Evolutionary conservation across 225 moss, liverwort and hornwort genomes (phyloP), one percentile per base, ranked within the genome.

Genomic region (Polytrichum commune): DNA sequence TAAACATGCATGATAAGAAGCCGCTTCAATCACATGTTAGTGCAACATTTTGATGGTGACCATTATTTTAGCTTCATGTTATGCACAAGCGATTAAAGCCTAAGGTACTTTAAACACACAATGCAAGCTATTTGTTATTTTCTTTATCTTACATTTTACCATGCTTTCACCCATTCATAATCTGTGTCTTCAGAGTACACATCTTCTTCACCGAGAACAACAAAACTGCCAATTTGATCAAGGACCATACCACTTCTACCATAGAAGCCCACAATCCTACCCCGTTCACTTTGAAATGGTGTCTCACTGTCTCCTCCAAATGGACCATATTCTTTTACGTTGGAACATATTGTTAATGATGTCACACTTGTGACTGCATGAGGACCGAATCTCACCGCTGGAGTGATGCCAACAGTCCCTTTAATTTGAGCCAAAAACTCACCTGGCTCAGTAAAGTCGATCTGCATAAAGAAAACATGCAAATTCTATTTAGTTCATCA

Each of bases 251-350:
- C 69, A 55, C n/a, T 18, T 55, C 27, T 69, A 18, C 69, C 69
- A 29, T 55, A 69, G 56, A 69, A 69, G 6, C 69, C 69, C 8
- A 69, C 69, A 1, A 69, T 26, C 69, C 29, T 56, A 19, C 69
- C 69, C 10, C 24, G 2, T 10, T 69, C 69, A 69, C 55, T 69
- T 69, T 69, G 24, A 26, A 69, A 69, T 6, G 22, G 18, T 5
- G 18, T 66, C 20, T 66, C 46, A 0, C n/a, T n/a, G 18, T 53
- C 64, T 27, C 27, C 64, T 27, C 67, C 67, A 67, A 20, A 46
- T 35, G 67, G 67, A 54, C 67, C 67, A 67, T 67, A 54, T 2
- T 18, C 53, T 4, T 67, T 53, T 7, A 46, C 20, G 53, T 67
- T 67, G 5, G 67, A 46, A 24, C 22, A 46, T 7, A 67, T 20